phyloP scores from a whole-genome alignment of 257 asterid genomes.

The Solanum lycopersicoides region DNA sequence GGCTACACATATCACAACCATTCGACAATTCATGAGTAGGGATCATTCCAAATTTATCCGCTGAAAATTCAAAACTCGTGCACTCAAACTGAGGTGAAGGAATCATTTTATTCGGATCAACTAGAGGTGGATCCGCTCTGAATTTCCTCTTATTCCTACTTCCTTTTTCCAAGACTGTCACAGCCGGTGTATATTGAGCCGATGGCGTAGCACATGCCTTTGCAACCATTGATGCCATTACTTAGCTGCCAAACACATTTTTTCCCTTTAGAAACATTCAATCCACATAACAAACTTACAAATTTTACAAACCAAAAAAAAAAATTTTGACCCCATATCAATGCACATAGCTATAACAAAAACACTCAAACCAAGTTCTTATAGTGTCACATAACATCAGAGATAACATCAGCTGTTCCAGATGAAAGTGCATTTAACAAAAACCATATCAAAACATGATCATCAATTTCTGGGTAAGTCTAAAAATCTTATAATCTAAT shows the following conservation, averaged over 20 bases:
- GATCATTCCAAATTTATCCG: conserved; percentile 50
- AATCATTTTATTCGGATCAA: conserved; percentile 43
- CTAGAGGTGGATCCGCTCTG: conserved; percentile 75
- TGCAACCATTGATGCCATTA: conserved; percentile 76
- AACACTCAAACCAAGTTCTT: conserved; percentile 4
- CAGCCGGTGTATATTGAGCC: conserved; percentile 47
- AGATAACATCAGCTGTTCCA: not conserved
- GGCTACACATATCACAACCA: conserved; percentile 52
- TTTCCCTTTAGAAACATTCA: conserved; percentile 5
- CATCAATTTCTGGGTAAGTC: not conserved
- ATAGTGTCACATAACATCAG: not conserved
- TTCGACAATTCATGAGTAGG: conserved; percentile 25
- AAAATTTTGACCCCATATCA: not conserved
- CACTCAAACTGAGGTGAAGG: conserved; percentile 48
- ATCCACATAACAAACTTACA: conserved; percentile 3
- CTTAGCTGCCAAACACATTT: conserved; percentile 30
- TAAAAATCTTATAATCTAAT: not conserved
- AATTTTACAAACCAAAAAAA: not conserved
- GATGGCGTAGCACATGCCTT: conserved; percentile 51
- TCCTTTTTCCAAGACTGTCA: conserved; percentile 64
- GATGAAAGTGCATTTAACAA: not conserved
- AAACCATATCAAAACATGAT: not conserved
- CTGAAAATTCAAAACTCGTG: conserved; percentile 67
- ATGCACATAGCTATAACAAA: not conserved
- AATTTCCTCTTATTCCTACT: conserved; percentile 93